These are phyloP conservation scores for Hysterangium stoloniferum DNA, from an alignment of 768 basidiomycete species.

Conservation along the genomic window DNA sequence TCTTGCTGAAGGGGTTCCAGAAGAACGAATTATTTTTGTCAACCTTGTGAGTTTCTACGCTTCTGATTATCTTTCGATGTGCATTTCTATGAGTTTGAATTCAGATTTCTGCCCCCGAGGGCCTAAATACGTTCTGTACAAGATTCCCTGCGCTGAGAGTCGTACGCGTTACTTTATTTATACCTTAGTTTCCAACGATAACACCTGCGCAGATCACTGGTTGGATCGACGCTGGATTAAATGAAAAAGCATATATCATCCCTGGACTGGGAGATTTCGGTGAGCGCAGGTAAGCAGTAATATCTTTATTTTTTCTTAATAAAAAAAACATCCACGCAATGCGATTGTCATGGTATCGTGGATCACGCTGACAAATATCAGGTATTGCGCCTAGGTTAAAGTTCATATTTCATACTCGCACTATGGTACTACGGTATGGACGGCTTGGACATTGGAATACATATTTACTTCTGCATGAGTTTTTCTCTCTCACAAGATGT, in stretches of 20 bases:
- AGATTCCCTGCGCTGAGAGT: slow-evolving; percentile 72
- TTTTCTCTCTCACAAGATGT: no score
- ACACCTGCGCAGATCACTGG: slow-evolving; percentile 72
- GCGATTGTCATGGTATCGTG: no score
- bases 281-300: slow-evolving; percentile 56
- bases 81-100: not conserved
- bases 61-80: not conserved
- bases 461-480: no score
- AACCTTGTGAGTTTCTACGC: slow-evolving; percentile 56
- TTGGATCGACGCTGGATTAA: slow-evolving; percentile 91
- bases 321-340: not conserved
- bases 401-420: no score
- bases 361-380: no score
- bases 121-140: slow-evolving; percentile 70
- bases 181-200: not conserved
- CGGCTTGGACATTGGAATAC: no score
- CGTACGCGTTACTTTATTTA: slow-evolving; percentile 38
- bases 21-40: slow-evolving; percentile 92
- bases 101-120: slow-evolving; percentile 86
- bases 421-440: no score
- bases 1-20: slow-evolving; percentile 84
- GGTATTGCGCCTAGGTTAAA: no score
- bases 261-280: slow-evolving; percentile 98
- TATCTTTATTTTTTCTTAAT: not conserved
- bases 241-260: slow-evolving; percentile 85